Conservation (phyloP, 2,329 filamentous ascomycete genomes). For the Ascochyta fabae region DNA sequence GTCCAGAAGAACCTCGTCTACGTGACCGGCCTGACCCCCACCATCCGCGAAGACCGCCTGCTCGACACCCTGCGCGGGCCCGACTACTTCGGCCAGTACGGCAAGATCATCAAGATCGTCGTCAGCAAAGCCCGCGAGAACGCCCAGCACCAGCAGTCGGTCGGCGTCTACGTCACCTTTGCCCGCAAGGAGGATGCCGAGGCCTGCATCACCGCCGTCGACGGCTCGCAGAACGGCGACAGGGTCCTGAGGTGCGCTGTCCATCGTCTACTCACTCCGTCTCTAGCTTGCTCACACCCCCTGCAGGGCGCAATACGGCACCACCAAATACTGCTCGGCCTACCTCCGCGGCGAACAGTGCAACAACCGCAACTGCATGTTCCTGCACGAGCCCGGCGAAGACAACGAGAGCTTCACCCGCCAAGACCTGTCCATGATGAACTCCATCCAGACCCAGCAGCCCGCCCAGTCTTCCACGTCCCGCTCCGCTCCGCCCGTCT, state of each 20-base stretch:
- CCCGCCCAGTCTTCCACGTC: constrained; percentile 64
- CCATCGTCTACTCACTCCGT: neutral
- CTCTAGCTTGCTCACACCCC: constrained; percentile 24
- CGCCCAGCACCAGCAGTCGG: constrained; percentile 74
- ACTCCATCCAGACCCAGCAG: constrained; percentile 81
- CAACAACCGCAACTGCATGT: constrained; percentile 96
- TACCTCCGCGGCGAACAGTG: constrained; percentile 94
- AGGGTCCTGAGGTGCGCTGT: constrained; percentile 72
- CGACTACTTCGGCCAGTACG: constrained; percentile 98
- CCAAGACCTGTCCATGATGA: constrained; percentile 93
- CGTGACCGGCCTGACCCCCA: constrained; percentile 91
- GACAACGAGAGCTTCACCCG: constrained; percentile 96
- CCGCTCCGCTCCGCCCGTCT: constrained; percentile 59
- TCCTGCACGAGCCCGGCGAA: constrained; percentile 96
- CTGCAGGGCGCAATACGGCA: constrained; percentile 74
- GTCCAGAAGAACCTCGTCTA: constrained; percentile 99
- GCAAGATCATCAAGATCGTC: constrained; percentile 97
- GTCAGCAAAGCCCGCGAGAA: constrained; percentile 93
- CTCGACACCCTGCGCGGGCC: constrained; percentile 87
- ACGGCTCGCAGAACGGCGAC: constrained; percentile 91
- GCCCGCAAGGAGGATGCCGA: constrained; percentile 89
- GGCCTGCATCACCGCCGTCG: constrained; percentile 87
- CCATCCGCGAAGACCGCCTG: constrained; percentile 88
- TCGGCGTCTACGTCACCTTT: constrained; percentile 99
- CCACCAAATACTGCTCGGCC: constrained; percentile 98